Base-by-base conservation (phyloP, 148 eudicot genomes). In the Heliamphora exappendiculata region DNA sequence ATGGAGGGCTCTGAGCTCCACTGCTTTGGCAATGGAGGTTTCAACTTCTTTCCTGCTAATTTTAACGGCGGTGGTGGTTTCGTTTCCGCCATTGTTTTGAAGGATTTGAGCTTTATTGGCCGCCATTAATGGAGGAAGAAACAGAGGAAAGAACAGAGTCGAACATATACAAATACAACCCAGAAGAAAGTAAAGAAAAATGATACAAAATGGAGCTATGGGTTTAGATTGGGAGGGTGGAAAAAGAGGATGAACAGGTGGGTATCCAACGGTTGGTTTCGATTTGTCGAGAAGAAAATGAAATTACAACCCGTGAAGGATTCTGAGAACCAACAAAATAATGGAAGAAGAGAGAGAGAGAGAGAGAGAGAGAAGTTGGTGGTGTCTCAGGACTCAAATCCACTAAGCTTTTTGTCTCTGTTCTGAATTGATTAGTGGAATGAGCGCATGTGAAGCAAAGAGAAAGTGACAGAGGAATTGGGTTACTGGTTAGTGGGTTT, bases 1-100 rank as follows among this genome's bases (percentile, higher is more conserved):
- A 79, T 92, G 97, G 58, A 94, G 82, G 39, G 97, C 93, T 86
- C 98, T 83, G 16, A 94, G 92, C 87, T 94, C 97, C 51, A 86
- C 89, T 0, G 95, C 92, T 80, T 94, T 94, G 26, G 88, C 93
- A 73, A 94, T 88, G 83, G 98, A 93, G 19, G 85, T 84, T 78
- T 92, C 73, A 81, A 94, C 80, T 28, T 88, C 89, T 79, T 86
- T 66, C 78, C 90, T 84, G 34, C 78, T 89, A 26, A 82, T 75
- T 53, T 85, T 85, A 55, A 5, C 5, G 26, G 34, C 28, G 31
- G 22, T 2, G 22, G 29, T 60, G 44, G 34, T 62, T 7, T 26
- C 12, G 13, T 49, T 68, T 13, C 14, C 44, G 29, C 58, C 31
- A 16, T 39, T 54, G 33, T 57, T 81, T 37, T 78, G 70, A 53